Evolutionary conservation across 495 filamentous ascomycete genomes (phyloP).

Genomic region (Penicillium ucsense): DNA sequence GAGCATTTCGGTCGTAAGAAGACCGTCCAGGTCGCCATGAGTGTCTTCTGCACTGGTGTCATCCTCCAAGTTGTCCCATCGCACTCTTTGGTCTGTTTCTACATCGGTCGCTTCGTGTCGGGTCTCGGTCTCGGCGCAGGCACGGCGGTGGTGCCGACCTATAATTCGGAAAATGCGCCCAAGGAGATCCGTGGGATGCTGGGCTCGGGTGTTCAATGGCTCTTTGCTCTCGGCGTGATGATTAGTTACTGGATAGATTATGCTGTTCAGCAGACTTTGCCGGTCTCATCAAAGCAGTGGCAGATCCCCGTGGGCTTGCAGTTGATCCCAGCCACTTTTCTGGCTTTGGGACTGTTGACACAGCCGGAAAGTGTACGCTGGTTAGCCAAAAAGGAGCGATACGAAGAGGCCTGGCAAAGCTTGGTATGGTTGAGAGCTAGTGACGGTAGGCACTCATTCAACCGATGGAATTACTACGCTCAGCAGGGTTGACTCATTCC

Average conservation of each 20-base stretch:
- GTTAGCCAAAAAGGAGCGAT: constrained; percentile 40
- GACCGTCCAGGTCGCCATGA: constrained; percentile 30
- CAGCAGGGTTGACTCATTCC: not conserved
- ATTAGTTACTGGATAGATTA: constrained; percentile 46
- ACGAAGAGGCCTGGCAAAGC: constrained; percentile 38
- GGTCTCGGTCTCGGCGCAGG: constrained; percentile 47
- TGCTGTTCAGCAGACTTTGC: constrained; percentile 29
- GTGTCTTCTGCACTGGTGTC: constrained; percentile 34
- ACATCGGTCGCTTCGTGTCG: constrained; percentile 39
- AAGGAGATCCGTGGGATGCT: constrained; percentile 45
- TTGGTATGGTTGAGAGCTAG: constrained; percentile 41
- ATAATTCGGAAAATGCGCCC: constrained; percentile 44
- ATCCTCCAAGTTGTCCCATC: constrained; percentile 34
- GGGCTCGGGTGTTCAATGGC: constrained; percentile 36
- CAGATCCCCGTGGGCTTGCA: constrained; percentile 46
- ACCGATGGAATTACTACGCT: not conserved
- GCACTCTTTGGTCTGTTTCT: constrained; percentile 35
- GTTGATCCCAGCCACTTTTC: constrained; percentile 34
- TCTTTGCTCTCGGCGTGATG: constrained; percentile 41
- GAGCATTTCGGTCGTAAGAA: constrained; percentile 33
- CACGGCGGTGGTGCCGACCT: constrained; percentile 46
- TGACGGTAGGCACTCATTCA: constrained; percentile 13
- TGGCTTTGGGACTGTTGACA: constrained; percentile 35
- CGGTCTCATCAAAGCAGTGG: constrained; percentile 35
- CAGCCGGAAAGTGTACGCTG: constrained; percentile 42